Conservation (phyloP, 768 basidiomycete species). For the Pholiota conissans region DNA sequence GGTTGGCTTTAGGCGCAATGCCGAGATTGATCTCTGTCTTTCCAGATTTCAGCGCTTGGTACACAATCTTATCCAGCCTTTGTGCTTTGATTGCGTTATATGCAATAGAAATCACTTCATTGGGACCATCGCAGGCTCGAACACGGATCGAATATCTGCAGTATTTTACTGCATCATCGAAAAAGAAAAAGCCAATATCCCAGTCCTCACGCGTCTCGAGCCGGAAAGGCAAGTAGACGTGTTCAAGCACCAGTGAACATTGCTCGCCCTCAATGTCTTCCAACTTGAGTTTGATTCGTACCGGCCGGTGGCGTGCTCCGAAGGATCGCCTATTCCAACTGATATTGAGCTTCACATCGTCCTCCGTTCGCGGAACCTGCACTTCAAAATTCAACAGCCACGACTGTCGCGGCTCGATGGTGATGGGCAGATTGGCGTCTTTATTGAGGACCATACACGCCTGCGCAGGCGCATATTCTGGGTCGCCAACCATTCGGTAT, state of each 20-base stretch:
- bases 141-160: conserved; percentile 28
- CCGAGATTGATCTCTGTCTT: conserved; percentile 37
- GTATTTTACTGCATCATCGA: conserved; percentile 29
- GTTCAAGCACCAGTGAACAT: conserved; percentile 35
- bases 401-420: conserved; percentile 39
- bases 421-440: conserved; percentile 25
- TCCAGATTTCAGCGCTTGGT: conserved; percentile 35
- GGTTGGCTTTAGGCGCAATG: conserved; percentile 27
- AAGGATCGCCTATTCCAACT: conserved; percentile 36
- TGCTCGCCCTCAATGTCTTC: conserved; percentile 39
- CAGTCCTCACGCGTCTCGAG: conserved; percentile 19
- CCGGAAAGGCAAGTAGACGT: conserved; percentile 30
- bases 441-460: conserved; percentile 23
- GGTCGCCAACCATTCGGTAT: conserved; percentile 37
- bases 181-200: conserved; percentile 33
- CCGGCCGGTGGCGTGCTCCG: conserved; percentile 31
- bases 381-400: conserved; percentile 29
- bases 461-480: conserved; percentile 29
- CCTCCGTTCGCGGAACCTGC: conserved; percentile 31
- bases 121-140: conserved; percentile 11
- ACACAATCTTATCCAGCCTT: conserved; percentile 31
- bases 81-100: conserved; percentile 24
- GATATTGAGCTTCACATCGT: conserved; percentile 28
- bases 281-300: conserved; percentile 35
- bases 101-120: conserved; percentile 23